Percentiles rank a stretch among this genome's conserved stretches.
Conservation (phyloP, 192 early-diverging fungal species). For the Thoreauomyces humboldtii region DNA sequence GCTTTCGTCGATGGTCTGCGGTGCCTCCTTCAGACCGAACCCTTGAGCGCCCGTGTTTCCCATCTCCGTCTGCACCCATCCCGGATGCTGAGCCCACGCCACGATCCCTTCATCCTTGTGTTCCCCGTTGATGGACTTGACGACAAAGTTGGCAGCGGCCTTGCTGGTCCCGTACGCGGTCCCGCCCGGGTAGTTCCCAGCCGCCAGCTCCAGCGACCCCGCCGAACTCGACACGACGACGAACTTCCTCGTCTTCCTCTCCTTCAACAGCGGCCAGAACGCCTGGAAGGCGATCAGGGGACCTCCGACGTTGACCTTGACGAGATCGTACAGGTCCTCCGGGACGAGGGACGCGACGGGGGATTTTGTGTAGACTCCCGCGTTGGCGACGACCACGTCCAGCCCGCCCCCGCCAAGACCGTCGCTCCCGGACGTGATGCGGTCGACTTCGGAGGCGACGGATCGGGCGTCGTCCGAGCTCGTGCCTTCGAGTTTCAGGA, state of each 20-base stretch:
- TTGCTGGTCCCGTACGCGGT: not conserved
- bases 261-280: constrained; percentile 9
- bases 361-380: not conserved
- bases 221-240: not conserved
- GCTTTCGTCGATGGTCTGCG: not conserved
- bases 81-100: no score
- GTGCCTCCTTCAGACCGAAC: not conserved
- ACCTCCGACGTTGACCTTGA: not conserved
- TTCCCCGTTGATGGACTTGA: not conserved
- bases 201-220: not conserved
- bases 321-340: not conserved
- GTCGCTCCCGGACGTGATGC: not conserved
- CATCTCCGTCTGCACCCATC: constrained; percentile 16
- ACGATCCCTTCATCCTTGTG: not conserved
- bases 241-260: not conserved
- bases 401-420: no score
- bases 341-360: not conserved
- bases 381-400: constrained; percentile 10
- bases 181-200: not conserved
- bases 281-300: constrained; percentile 1
- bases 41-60: not conserved
- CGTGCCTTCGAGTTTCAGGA: constrained; percentile 12
- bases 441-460: not conserved
- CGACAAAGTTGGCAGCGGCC: not conserved
- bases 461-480: not conserved